Percentiles rank a stretch among this genome's conserved stretches.
Evolutionary conservation across 1,284 basidiomycete genomes (phyloP).

Genomic region (Ustilago bromivora): DNA sequence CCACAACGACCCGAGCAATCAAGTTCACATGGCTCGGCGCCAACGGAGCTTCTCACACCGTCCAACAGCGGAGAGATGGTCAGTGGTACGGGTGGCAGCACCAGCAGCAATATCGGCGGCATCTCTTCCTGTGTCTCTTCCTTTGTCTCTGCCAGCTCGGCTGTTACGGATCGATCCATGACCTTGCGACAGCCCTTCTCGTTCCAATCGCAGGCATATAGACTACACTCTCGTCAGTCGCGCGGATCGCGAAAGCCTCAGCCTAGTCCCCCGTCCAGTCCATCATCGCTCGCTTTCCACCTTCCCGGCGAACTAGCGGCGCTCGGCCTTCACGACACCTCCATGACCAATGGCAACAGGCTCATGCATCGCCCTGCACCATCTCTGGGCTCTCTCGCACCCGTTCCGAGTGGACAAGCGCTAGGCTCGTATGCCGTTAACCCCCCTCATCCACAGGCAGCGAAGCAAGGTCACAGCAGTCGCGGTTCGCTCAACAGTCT

Average conservation of each 20-base stretch:
- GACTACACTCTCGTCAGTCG: constrained; percentile 26
- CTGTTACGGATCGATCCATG: constrained; percentile 15
- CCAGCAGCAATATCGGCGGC: constrained; percentile 9
- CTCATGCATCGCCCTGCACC: constrained; percentile 13
- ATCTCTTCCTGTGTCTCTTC: constrained; percentile 31
- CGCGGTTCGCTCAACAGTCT: constrained; percentile 47
- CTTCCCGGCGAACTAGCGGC: constrained; percentile 1
- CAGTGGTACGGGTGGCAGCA: background rate
- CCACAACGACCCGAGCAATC: constrained; percentile 12
- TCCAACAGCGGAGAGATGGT: constrained; percentile 4
- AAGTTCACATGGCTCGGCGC: background rate
- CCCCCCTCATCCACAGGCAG: constrained; percentile 15
- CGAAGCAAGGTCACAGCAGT: constrained; percentile 25
- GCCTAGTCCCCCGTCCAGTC: constrained; percentile 15
- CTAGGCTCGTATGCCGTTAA: constrained; percentile 4
- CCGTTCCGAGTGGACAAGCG: background rate
- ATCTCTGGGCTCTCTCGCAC: constrained; percentile 10
- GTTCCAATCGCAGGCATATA: constrained; percentile 37
- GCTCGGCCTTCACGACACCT: constrained; percentile 1
- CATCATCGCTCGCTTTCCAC: background rate
- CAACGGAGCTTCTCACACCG: constrained; percentile 6
- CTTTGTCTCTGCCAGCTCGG: constrained; percentile 19
- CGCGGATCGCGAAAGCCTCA: constrained; percentile 8
- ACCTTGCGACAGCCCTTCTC: constrained; percentile 24
- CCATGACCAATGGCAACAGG: background rate